A percentile compares a stretch with the other conserved stretches of the same genome.
These are phyloP conservation scores for Chytriomyces confervae DNA, from an alignment of 192 early-diverging fungal genomes.

Conservation along the genomic window DNA sequence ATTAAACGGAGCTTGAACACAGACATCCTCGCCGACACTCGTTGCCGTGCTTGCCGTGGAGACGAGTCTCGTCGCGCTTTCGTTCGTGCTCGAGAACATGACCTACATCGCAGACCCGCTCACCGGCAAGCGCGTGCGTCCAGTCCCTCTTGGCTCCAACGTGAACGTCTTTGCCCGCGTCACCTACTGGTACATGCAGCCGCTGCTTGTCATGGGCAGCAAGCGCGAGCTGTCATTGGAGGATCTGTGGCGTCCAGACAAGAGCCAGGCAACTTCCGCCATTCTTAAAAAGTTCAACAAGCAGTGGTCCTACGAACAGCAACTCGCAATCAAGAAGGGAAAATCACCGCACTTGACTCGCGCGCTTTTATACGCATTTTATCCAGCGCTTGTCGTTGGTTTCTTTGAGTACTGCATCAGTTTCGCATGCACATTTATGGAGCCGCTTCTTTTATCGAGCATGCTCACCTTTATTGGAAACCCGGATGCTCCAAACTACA, in stretches of 20 bases:
- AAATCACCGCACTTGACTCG: constrained; percentile 18
- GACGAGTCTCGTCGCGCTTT: background rate
- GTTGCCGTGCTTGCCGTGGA: background rate
- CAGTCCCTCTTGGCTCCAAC: constrained; percentile 36
- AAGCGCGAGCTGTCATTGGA: constrained; percentile 18
- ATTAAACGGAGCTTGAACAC: background rate
- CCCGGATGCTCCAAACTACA: constrained; percentile 1
- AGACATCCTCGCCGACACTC: background rate
- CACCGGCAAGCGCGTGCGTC: constrained; percentile 1
- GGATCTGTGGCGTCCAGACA: constrained; percentile 40
- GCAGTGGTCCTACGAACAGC: constrained; percentile 17
- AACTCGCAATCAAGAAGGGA: background rate
- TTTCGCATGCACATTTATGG: constrained; percentile 26
- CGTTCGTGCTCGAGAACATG: constrained; percentile 37
- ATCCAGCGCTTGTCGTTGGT: constrained; percentile 4
- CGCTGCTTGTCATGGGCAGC: constrained; percentile 23
- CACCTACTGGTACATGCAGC: constrained; percentile 41
- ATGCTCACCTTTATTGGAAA: constrained; percentile 19
- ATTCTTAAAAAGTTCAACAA: constrained; percentile 23
- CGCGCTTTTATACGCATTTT: constrained; percentile 28
- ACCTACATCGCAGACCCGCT: constrained; percentile 23
- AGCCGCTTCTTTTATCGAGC: constrained; percentile 22
- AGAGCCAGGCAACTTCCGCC: constrained; percentile 17
- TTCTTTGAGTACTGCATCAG: constrained; percentile 25
- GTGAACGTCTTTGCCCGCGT: constrained; percentile 42